Conservation (phyloP, 2,329 filamentous ascomycete species). For the Monosporascus sp. region DNA sequence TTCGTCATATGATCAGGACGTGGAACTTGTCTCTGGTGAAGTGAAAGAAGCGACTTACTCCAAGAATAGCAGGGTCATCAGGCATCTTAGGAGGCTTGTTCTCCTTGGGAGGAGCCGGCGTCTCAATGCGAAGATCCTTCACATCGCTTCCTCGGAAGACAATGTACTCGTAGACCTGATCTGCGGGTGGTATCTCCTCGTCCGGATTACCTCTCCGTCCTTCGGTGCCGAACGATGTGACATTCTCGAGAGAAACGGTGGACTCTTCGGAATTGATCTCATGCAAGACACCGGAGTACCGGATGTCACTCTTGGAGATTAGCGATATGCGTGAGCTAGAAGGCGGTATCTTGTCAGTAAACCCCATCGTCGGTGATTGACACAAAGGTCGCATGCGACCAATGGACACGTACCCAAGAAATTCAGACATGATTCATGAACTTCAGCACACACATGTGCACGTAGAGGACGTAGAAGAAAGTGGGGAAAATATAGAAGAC, state of each 20-base stretch:
- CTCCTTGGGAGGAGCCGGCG: conserved; percentile 66
- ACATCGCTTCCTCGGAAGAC: conserved; percentile 98
- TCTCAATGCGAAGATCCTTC: conserved; percentile 92
- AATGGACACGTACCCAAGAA: conserved; percentile 44
- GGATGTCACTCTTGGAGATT: conserved; percentile 96
- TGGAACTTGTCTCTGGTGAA: conserved; percentile 1
- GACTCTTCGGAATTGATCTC: conserved; percentile 98
- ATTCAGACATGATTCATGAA: conserved; percentile 48
- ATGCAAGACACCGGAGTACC: conserved; percentile 92
- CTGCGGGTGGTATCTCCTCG: conserved; percentile 77
- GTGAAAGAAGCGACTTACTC: conserved; percentile 63
- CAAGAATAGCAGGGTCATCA: conserved; percentile 93
- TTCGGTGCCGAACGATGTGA: conserved; percentile 90
- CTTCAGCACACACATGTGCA: conserved; percentile 20
- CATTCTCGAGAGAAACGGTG: conserved; percentile 95
- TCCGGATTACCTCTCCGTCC: conserved; percentile 73
- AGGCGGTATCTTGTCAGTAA: conserved; percentile 12
- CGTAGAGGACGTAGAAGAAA: conserved; percentile 8
- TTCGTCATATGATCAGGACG: conserved; percentile 67
- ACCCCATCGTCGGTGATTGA: background rate
- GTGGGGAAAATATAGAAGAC: conserved; percentile 1
- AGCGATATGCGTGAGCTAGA: conserved; percentile 85
- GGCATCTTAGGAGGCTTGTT: conserved; percentile 73
- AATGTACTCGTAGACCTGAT: conserved; percentile 95
- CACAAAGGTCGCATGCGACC: background rate